Conservation (phyloP, 495 filamentous ascomycete genomes). For the Podospora comata region DNA sequence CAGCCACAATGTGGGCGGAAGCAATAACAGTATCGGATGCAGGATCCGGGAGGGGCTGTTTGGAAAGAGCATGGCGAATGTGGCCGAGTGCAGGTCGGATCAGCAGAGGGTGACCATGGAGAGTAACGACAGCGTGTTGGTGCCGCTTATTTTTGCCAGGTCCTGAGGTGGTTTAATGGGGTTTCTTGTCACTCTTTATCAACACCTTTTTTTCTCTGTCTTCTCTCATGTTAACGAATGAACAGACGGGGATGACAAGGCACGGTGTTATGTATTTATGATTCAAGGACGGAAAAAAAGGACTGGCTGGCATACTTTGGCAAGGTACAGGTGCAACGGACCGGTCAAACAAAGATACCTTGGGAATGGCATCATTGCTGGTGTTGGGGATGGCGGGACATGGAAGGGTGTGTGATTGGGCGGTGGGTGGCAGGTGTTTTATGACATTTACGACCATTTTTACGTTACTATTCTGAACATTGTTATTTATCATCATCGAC, state of each 20-base stretch:
- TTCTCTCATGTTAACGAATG: constrained; percentile 2
- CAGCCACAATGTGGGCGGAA: constrained; percentile 4
- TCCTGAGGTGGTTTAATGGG: constrained; percentile 13
- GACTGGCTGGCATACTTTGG: background rate
- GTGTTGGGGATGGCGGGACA: background rate
- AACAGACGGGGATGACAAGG: background rate
- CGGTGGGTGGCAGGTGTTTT: background rate
- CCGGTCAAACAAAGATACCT: background rate
- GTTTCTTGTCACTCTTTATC: constrained; percentile 2
- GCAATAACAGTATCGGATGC: constrained; percentile 13
- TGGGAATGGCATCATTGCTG: background rate
- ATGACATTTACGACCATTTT: constrained; percentile 10
- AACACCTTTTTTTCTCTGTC: constrained; percentile 11
- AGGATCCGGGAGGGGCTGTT: constrained; percentile 44
- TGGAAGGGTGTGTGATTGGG: background rate
- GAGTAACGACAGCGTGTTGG: constrained; percentile 34
- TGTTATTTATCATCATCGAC: background rate
- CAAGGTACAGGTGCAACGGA: background rate
- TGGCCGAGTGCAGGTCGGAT: constrained; percentile 22
- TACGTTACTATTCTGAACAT: background rate
- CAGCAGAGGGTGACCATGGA: constrained; percentile 40
- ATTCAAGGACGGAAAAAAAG: constrained; percentile 6
- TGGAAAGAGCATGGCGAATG: constrained; percentile 36
- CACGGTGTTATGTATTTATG: constrained; percentile 9
- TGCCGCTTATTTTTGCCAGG: constrained; percentile 53